Conservation (phyloP, 257 asterid genomes). For the Gentiana macrophylla region DNA sequence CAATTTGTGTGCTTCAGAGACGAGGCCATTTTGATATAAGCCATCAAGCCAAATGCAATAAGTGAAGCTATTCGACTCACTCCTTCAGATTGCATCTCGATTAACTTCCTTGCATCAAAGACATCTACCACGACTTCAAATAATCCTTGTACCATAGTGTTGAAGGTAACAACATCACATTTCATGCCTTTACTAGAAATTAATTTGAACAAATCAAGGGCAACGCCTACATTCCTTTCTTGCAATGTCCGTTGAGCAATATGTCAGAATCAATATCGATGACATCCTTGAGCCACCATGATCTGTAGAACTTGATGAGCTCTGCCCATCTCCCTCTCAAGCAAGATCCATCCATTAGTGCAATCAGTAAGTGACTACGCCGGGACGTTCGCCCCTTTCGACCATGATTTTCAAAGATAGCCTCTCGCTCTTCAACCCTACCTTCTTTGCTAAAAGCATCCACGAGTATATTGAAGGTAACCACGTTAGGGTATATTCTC, state of each 20-base stretch:
- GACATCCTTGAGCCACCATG: not conserved
- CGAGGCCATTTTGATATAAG: constrained; percentile 7
- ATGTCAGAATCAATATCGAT: not conserved
- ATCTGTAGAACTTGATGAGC: not conserved
- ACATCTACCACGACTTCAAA: constrained; percentile 1
- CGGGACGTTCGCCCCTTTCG: not conserved
- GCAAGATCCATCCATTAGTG: constrained; percentile 8
- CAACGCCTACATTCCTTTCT: no score
- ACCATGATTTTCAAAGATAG: not conserved
- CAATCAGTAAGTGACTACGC: not conserved
- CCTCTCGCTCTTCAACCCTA: not conserved
- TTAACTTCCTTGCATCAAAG: not conserved
- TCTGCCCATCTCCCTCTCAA: not conserved
- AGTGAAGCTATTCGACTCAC: not conserved
- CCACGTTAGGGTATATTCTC: not conserved
- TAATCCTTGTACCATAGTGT: not conserved
- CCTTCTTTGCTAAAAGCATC: constrained; percentile 19
- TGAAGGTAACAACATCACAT: no score
- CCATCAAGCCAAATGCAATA: constrained; percentile 6
- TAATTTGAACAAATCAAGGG: no score
- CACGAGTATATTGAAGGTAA: constrained; percentile 6
- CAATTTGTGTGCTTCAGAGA: constrained; percentile 3
- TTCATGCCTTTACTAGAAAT: no score
- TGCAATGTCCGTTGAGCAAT: constrained; percentile 2
- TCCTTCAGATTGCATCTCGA: not conserved